Evolutionary conservation across 768 basidiomycete genomes (phyloP), one percentile per base, ranked within the genome.

Genomic region (Pholiota molesta): DNA sequence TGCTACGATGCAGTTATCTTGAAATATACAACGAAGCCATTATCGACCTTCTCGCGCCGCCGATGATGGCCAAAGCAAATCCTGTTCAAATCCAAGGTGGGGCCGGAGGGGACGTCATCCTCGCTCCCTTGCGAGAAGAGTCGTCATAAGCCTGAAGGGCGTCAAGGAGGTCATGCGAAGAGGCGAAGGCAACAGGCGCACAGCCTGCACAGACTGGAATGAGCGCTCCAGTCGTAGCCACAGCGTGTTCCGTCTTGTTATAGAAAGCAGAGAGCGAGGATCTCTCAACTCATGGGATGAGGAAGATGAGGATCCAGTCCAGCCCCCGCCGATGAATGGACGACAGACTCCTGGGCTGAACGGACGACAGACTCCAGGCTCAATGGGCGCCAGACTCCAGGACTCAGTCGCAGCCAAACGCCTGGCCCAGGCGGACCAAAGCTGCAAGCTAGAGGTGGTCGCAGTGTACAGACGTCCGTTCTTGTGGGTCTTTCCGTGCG

Each of bases 171-270:
- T 98, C 5, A 77, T 99, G 67, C 83, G 85, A 68, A 79, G 94
- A 23, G 97, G 97, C 5, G 94, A 97, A 72, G 86, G 90, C 3
- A 89, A 94, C 69, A 79, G 97, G 54, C 81, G 94, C 62, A 97
- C 95, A 3, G 96, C 95, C 0, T 92, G 88, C 67, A 99, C 97
- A n/a, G 97, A 99, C 70, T 99, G 97, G 97, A 99, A 99, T 71
- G 92, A 95, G 68, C 78, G 97, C 61, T 95, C 93, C 77, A 95
- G 93, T 71, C 82, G 97, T 35, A 95, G 94, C 78, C 97, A 98
- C 73, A 93, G 91, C 65, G 92, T 99, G 0, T 97, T 99, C 74
- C 80, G 95, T 31, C 84, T 98, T 29, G 96, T 99, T 0, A 88
- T 97, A 54, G 95, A 97, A 74, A 94, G 92, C 67, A 79, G 93